Percentiles rank a stretch among this genome's conserved stretches.
phyloP scores from a whole-genome alignment of 768 basidiomycete species.

The Leccinum broughii region DNA sequence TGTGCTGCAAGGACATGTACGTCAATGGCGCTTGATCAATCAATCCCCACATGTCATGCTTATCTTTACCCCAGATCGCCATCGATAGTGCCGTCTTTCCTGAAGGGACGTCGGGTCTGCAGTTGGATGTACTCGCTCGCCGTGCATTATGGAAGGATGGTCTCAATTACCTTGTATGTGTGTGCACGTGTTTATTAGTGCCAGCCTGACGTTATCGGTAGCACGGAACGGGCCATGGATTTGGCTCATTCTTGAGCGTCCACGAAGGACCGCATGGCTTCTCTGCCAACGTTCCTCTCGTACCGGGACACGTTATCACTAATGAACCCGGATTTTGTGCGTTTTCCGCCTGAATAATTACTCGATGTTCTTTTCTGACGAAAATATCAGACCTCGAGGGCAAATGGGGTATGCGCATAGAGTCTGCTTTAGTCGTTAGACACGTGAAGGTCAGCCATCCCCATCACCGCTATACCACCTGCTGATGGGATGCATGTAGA shows the following conservation, averaged over 20 bases:
- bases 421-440: slow-evolving; percentile 79
- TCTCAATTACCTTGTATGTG: slow-evolving; percentile 70
- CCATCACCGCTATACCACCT: slow-evolving; percentile 6
- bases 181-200: slow-evolving; percentile 9
- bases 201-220: slow-evolving; percentile 34
- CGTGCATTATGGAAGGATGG: slow-evolving; percentile 87
- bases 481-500: slow-evolving; percentile 42
- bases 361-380: slow-evolving; percentile 16
- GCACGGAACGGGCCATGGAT: slow-evolving; percentile 92
- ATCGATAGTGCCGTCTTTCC: slow-evolving; percentile 92
- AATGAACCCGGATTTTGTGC: slow-evolving; percentile 94
- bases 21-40: slow-evolving; percentile 36
- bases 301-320: slow-evolving; percentile 87
- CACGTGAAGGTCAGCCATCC: slow-evolving; percentile 44
- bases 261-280: slow-evolving; percentile 87
- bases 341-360: slow-evolving; percentile 32
- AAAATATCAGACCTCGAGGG: slow-evolving; percentile 61
- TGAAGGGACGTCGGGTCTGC: slow-evolving; percentile 79
- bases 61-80: slow-evolving; percentile 62
- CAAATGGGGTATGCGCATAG: slow-evolving; percentile 89
- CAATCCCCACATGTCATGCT: slow-evolving; percentile 15
- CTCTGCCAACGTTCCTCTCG: slow-evolving; percentile 63
- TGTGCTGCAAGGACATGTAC: slow-evolving; percentile 93
- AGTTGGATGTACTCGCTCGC: slow-evolving; percentile 86
- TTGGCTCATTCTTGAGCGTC: slow-evolving; percentile 84